These are phyloP conservation scores for Carex cristatella DNA, from an alignment of 176 grass and related monocot genomes.

Conservation along the genomic window DNA sequence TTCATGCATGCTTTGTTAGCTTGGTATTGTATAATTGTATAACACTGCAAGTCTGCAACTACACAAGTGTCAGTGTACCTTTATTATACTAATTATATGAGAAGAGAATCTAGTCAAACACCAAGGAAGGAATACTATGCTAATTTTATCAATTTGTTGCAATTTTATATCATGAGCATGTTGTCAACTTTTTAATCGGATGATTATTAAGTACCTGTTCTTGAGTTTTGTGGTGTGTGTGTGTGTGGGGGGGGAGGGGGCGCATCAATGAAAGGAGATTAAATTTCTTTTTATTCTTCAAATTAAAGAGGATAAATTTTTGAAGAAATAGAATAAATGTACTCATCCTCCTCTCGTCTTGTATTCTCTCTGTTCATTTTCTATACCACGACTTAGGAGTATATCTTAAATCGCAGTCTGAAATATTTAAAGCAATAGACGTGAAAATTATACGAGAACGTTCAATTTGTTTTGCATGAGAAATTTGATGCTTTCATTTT, in stretches of 20 bases:
- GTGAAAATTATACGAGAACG: no score
- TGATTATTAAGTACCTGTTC: background rate
- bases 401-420: no score
- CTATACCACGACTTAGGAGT: no score
- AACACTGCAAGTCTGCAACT: background rate
- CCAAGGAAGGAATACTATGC: constrained; percentile 24
- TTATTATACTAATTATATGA: constrained; percentile 17
- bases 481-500: background rate
- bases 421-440: background rate
- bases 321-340: no score
- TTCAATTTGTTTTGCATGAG: background rate
- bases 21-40: background rate
- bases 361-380: no score
- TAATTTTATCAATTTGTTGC: background rate
- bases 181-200: background rate
- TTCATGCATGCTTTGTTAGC: background rate
- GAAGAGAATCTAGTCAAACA: constrained; percentile 26
- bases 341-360: no score
- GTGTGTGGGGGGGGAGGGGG: no score
- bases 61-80: constrained; percentile 5
- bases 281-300: no score
- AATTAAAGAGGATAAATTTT: no score
- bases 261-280: no score
- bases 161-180: background rate
- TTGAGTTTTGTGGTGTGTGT: no score